Evolutionary conservation across 176 grass and related monocot species (phyloP), one percentile per base, ranked within the genome.

Genomic region (Avena eriantha): DNA sequence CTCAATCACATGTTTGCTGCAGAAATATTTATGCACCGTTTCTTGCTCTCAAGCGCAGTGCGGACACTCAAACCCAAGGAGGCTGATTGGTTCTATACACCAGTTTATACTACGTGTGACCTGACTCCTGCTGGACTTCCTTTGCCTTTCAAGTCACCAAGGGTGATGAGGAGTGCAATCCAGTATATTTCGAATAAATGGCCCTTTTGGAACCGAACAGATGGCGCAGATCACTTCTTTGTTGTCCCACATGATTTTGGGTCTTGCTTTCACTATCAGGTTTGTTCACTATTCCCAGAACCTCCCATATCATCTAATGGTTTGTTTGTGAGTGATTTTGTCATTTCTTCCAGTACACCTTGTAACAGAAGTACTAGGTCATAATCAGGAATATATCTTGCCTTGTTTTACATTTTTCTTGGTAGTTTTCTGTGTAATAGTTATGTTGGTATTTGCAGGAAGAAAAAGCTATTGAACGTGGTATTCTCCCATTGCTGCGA

Each of bases 21-120:
- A 22, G 95, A 98, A 87, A 98, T 98, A 59, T 98, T 95, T 88
- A 98, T 98, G 95, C 95, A 98, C 56, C 85, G 95, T 67, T 98
- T 98, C 69, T 85, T 98, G 82, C 83, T 98, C 33, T 95, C 95
- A 43, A 98, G 95, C 84, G 85, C 91, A 2, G 95, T 98, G 23
- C 86, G 95, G 77, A 98, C 95, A 50, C 83, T 95, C 54, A 95
- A 98, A 61, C 91, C 95, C 15, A 94, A 98, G 80, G 95, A 98
- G 69, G 95, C 95, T 45, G 95, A 98, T 63, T 98, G 95, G 95
- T 98, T 98, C 84, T 98, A 98, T 51, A 89, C 91, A 19, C 95
- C 95, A 21, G 95, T 98, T 85, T 95, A 98, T 77, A 90, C 93
- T 55, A 98, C 95, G 21, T 98, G 95, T 79, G 93, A 98, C 36